Base-by-base conservation (phyloP, 129 eudicot genomes). In the Smallanthus sonchifolius region DNA sequence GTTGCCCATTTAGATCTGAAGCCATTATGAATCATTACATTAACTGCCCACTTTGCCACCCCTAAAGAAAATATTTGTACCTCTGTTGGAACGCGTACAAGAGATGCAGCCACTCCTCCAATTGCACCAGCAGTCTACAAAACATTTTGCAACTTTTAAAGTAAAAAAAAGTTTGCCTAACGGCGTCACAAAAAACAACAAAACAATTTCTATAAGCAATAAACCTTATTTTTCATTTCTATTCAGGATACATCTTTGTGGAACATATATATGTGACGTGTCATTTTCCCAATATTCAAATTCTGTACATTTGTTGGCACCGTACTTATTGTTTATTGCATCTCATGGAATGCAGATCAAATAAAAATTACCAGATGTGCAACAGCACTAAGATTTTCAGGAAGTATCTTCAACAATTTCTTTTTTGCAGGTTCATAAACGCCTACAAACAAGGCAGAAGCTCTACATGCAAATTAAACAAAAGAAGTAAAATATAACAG, bases 51-150 rank as follows among this genome's bases (percentile, higher is more conserved):
- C n/a, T 24, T 9, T 20, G 36, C 47, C 56, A 59, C 56, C 24
- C 24, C 6, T 44, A 45, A 32, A 32, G 35, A 74, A 39, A 51
- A 34, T 63, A 30, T 10, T 30, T 20, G 47, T 79, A 91, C 99
- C 89, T 95, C 99, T 17, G 99, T 95, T 39, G 99, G 99, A 74
- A 91, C 99, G 13, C 99, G 97, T 57, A 91, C 86, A 13, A 86
- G 87, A 80, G 99, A 95, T 82, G 99, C 99, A 70, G 97, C 94
- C 68, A 95, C 48, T 65, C 99, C 97, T 73, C 97, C 99, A 56
- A 87, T 62, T 20, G 94, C 99, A 78, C 97, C 97, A 16, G 97
- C 96, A 49, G 96, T 87, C 99, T 95, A 83, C 83, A 83, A 16
- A 68, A 74, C 48, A 75, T 72, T 71, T 45, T 36, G 32, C 62